These are phyloP conservation scores for Sugiyamaella neomexicana DNA, from an alignment of 1,139 yeast genomes.

Conservation along the genomic window DNA sequence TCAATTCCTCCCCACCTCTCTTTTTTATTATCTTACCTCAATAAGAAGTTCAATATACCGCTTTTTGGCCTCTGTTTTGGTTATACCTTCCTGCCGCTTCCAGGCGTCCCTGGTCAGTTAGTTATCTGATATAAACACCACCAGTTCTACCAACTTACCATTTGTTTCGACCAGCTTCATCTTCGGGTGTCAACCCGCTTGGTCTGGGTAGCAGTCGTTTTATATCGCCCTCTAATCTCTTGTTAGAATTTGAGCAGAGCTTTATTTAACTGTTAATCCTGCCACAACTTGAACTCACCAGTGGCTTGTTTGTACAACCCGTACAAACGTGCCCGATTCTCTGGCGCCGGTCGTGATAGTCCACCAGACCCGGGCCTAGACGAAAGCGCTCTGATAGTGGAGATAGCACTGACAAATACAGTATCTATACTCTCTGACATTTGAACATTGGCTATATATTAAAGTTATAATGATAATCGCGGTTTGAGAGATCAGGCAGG, in stretches of 20 bases:
- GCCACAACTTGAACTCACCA: too few species aligned
- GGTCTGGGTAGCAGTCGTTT: slow-evolving; percentile 68
- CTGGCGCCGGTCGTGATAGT: slow-evolving; percentile 78
- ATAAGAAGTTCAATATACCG: slow-evolving; percentile 66
- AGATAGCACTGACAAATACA: slow-evolving; percentile 76
- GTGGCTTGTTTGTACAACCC: slow-evolving; percentile 88
- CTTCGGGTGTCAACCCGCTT: slow-evolving; percentile 58
- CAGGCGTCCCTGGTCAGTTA: slow-evolving; percentile 57
- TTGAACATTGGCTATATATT: not conserved
- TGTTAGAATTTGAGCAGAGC: slow-evolving; percentile 4
- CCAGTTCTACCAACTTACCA: slow-evolving; percentile 45
- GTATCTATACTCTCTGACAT: slow-evolving; percentile 49
- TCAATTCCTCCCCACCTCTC: too few species aligned
- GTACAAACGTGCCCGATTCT: slow-evolving; percentile 65
- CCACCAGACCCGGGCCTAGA: slow-evolving; percentile 68
- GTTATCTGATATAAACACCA: not conserved
- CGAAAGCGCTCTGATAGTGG: slow-evolving; percentile 73
- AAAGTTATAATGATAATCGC: not conserved
- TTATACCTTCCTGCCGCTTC: slow-evolving; percentile 70
- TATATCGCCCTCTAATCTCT: slow-evolving; percentile 65
- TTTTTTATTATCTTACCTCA: slow-evolving; percentile 16
- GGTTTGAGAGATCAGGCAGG: not conserved
- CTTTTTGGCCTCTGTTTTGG: slow-evolving; percentile 73
- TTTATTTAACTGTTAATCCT: not conserved
- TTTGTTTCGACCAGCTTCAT: slow-evolving; percentile 66